Evolutionary conservation across 495 filamentous ascomycete species (phyloP).

Genomic region (Aspergillus avenaceus): DNA sequence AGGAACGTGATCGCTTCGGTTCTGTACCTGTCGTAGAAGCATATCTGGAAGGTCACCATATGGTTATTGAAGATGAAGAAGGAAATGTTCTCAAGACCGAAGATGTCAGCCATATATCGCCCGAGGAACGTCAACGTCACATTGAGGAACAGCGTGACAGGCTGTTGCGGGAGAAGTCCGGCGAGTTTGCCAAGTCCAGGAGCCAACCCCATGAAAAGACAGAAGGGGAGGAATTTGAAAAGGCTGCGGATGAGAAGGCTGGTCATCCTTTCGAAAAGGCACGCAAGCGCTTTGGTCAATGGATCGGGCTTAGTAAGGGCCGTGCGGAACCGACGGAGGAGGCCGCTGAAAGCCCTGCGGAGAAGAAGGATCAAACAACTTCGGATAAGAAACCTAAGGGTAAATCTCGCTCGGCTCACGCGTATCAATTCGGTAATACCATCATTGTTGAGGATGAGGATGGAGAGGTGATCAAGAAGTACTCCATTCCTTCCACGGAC

Average conservation of each 20-base stretch:
- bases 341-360: conserved; percentile 15
- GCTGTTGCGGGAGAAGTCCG: conserved; percentile 53
- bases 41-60: conserved; percentile 78
- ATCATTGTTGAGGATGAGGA: conserved; percentile 98
- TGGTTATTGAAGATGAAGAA: conserved; percentile 82
- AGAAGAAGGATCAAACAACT: conserved; percentile 13
- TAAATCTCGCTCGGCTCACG: conserved; percentile 64
- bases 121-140: conserved; percentile 45
- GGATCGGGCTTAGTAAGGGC: conserved; percentile 37
- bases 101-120: conserved; percentile 37
- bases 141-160: conserved; percentile 56
- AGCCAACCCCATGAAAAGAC: conserved; percentile 41
- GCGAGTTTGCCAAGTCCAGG: conserved; percentile 35
- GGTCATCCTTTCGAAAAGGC: conserved; percentile 29
- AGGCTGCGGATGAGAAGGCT: conserved; percentile 27
- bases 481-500: conserved; percentile 65
- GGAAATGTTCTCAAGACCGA: conserved; percentile 73
- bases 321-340: conserved; percentile 15
- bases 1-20: conserved; percentile 31
- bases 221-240: conserved; percentile 41
- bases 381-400: conserved; percentile 19
- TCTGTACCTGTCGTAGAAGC: conserved; percentile 52
- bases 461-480: conserved; percentile 96
- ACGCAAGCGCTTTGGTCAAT: conserved; percentile 33
- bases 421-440: conserved; percentile 93